A percentile compares a stretch with the other conserved stretches of the same genome.
phyloP scores from a whole-genome alignment of 176 grass and related monocot species.

The Zoysia pacifica region DNA sequence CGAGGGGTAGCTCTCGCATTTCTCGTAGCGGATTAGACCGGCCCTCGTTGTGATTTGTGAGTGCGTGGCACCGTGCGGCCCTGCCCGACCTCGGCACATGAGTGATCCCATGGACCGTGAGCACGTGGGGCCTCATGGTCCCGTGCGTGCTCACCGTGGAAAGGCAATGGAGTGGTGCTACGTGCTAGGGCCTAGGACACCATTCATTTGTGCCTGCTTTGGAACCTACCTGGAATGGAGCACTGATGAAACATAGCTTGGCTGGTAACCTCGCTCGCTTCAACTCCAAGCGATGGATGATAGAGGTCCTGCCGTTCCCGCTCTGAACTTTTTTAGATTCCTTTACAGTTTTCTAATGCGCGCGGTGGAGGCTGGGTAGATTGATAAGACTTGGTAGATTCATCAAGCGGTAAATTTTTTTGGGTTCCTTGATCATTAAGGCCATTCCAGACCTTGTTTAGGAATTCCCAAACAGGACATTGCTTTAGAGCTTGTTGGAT shows the following conservation, averaged over 20 bases:
- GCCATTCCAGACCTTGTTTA: neutral
- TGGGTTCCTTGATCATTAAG: too few species aligned
- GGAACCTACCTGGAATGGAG: slow-evolving; percentile 8
- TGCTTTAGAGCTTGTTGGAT: neutral
- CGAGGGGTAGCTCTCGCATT: slow-evolving; percentile 20
- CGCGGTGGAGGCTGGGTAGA: neutral
- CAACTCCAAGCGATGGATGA: slow-evolving; percentile 41
- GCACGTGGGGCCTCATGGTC: slow-evolving; percentile 6
- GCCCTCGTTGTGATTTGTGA: neutral
- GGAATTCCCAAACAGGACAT: neutral
- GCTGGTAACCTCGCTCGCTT: slow-evolving; percentile 19
- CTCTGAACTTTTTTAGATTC: neutral
- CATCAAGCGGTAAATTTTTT: too few species aligned
- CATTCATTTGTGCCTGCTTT: slow-evolving; percentile 9
- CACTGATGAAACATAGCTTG: slow-evolving; percentile 24
- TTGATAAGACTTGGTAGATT: neutral
- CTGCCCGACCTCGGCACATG: slow-evolving; percentile 8
- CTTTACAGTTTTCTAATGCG: neutral
- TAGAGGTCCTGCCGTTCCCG: neutral
- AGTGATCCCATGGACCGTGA: slow-evolving; percentile 3
- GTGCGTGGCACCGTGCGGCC: neutral
- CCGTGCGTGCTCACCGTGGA: neutral
- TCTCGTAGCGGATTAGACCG: neutral
- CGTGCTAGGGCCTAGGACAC: neutral
- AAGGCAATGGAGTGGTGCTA: slow-evolving; percentile 5